Base-by-base conservation (phyloP, 129 eudicot species). In the Artemisia annua region DNA sequence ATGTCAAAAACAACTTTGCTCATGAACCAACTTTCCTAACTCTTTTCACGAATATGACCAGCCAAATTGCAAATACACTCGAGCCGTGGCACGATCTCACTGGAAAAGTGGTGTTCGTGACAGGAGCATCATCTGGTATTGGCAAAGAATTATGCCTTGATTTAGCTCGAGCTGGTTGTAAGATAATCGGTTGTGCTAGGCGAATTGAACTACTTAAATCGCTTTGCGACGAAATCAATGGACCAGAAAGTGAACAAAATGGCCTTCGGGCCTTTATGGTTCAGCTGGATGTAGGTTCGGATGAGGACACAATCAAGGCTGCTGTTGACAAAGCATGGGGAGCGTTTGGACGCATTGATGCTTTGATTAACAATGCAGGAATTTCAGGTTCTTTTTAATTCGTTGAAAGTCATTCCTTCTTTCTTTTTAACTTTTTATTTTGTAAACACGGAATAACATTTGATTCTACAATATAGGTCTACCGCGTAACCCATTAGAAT, bases 291-390 rank as follows among this genome's bases (percentile, higher is more conserved):
- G 81, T 86, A 14, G 62, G 82, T 1, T 78, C 85, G 8, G 84
- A 83, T 22, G 73, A 81, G 52, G 6, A 16, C 0, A 67, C 81
- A 22, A 83, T 86, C 22, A 82, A 86, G 66, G 85, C 82, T 7
- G 84, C 87, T 0, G 78, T 83, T 2, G 19, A 73, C 15, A 77
- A 77, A 63, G 91, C 79, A 9, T 86, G 91, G 91, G 81, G 55
- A 0, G 85, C 82, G 6, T 86, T 86, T 74, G 90, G 90, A 10
- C 71, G 57, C 0, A 80, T 86, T 51, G 83, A 86, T 80, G 83
- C 83, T 20, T 83, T 85, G 62, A 66, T 85, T 43, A 85, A 84
- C 11, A 81, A 81, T 48, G 85, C 81, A 3, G 85, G 83, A 3
- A 51, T 81, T 52, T 53, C 75, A 70, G 85, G 85, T 85, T 75